Base-by-base conservation (phyloP, 2,329 filamentous ascomycete genomes). In the Penicillium sp. region DNA sequence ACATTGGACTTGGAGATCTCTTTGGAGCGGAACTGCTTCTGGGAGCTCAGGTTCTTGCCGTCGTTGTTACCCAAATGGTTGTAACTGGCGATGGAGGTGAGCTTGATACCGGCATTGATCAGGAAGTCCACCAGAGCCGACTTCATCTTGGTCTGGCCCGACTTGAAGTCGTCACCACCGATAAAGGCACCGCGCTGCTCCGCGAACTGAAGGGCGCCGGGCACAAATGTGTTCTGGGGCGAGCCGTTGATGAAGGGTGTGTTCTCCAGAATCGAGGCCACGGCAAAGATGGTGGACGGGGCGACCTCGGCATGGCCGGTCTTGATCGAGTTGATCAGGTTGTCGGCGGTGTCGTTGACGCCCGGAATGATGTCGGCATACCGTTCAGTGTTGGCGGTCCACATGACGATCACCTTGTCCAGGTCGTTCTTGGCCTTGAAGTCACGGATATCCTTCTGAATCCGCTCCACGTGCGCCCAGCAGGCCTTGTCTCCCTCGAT, bases 91-190 rank as follows among this genome's bases (percentile, higher is more conserved):
- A 98, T 97, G 32, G 90, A 95, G 50, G 91, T 97, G 66, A 98
- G 83, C 77, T 95, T 96, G 80, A 98, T 97, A 68, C 93, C 93
- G 39, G 93, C 93, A 69, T 84, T 96, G 83, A 98, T 95, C 69
- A 98, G 74, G 76, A 98, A 98, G 74, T 98, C 93, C 37, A 97
- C 93, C 24, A 98, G 82, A 16, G 93, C 93, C 50, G 93, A 97
- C 77, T 98, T 98, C 93, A 98, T 98, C 84, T 98, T 98, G 69
- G 93, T 98, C 79, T 98, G 93, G 54, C 93, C 93, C 53, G 93
- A 97, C 78, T 98, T 98, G 85, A 98, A 98, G 75, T 98, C 93
- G 64, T 98, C 93, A 56, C 93, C 93, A 49, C 93, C 93, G 63
- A 98, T 89, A 76, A 95, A 98, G 52, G 90, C 83, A 47, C 81